Evolutionary conservation across 2,329 filamentous ascomycete genomes (phyloP).

Genomic region (Chalara sp.): DNA sequence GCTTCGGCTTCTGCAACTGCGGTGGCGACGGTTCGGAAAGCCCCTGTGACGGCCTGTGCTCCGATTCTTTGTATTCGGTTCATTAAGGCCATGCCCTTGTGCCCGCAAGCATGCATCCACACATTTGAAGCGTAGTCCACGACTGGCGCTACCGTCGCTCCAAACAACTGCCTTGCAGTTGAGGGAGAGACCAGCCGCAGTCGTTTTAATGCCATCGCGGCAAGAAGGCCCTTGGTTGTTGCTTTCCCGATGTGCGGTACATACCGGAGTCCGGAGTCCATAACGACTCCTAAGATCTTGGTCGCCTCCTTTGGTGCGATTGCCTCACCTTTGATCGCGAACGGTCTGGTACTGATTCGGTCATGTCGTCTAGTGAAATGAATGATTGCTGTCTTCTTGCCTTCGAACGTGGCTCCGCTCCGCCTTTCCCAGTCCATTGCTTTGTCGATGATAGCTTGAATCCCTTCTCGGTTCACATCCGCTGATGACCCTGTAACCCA

Average conservation of each 20-base stretch:
- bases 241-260: slow-evolving; percentile 20
- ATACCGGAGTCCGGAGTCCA: slow-evolving; percentile 20
- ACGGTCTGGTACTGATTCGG: slow-evolving; percentile 2
- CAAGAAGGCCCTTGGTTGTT: slow-evolving; percentile 17
- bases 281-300: slow-evolving; percentile 17
- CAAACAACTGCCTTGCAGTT: slow-evolving; percentile 20
- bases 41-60: slow-evolving; percentile 19
- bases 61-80: slow-evolving; percentile 20
- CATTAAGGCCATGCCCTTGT: slow-evolving; percentile 1
- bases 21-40: slow-evolving; percentile 20
- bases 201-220: slow-evolving; percentile 14
- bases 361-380: slow-evolving; percentile 7
- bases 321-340: slow-evolving; percentile 5
- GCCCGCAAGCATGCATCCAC: slow-evolving; percentile 16
- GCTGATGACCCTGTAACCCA: slow-evolving; percentile 12
- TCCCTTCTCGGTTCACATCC: slow-evolving; percentile 16
- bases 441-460: slow-evolving; percentile 20
- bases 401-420: slow-evolving; percentile 22
- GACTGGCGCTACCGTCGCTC: slow-evolving; percentile 10
- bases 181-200: slow-evolving; percentile 10
- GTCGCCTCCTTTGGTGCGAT: slow-evolving; percentile 1
- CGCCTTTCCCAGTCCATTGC: slow-evolving; percentile 19
- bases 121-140: slow-evolving; percentile 16
- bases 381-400: slow-evolving; percentile 21
- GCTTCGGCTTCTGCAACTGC: slow-evolving; percentile 21